Conservation (phyloP, 2,329 filamentous ascomycete genomes). For the Cladobotryum mycophilum region DNA sequence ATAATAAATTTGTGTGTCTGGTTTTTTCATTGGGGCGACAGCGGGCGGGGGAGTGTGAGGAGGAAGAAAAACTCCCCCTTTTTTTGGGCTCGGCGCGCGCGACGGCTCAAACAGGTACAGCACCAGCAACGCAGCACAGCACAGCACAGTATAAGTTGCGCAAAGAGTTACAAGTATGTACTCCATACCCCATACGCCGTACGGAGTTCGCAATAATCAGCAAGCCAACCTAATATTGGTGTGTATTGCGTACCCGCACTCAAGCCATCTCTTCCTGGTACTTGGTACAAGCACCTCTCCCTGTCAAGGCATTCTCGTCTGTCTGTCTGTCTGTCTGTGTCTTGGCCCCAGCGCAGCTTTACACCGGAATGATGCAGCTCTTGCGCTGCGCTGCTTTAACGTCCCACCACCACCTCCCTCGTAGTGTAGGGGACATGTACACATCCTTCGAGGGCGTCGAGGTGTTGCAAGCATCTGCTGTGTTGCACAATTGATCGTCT, state of each 20-base stretch:
- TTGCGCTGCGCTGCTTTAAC: neutral
- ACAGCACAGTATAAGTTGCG: neutral
- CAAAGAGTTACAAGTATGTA: neutral
- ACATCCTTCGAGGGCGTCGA: too few relatives aligned
- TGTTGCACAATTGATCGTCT: too few relatives aligned
- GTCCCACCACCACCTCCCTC: too few relatives aligned
- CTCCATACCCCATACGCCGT: neutral
- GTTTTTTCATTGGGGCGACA: neutral
- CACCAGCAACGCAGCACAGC: too few relatives aligned
- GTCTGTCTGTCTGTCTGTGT: too few relatives aligned
- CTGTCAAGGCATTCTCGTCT: too few relatives aligned
- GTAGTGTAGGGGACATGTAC: too few relatives aligned
- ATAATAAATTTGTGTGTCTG: neutral
- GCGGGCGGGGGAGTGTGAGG: neutral
- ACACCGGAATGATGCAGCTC: neutral
- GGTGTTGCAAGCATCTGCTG: too few relatives aligned
- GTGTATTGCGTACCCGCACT: constrained; percentile 3
- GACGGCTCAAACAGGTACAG: neutral
- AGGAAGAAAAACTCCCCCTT: neutral
- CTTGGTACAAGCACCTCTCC: too few relatives aligned
- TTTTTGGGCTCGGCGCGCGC: neutral
- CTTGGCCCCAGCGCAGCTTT: neutral
- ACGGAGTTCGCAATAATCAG: neutral
- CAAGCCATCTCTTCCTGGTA: neutral
- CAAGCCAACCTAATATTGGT: constrained; percentile 2